Conservation (phyloP, 805 yeast genomes). For the Kurtzmaniella cleridarum region DNA sequence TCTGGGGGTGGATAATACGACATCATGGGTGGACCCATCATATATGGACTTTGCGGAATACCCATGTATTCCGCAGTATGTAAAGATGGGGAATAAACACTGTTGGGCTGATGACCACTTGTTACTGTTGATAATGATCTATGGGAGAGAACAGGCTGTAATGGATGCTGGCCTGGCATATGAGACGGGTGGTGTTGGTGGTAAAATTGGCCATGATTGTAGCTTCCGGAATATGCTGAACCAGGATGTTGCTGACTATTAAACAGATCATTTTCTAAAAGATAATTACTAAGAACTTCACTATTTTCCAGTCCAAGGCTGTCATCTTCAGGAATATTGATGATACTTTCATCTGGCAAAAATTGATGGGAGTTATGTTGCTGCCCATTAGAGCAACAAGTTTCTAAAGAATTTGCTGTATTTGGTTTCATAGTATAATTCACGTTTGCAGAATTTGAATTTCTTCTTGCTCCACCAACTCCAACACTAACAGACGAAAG, state of each 20-base stretch:
- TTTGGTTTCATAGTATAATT: too few relatives aligned
- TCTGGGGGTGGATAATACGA: constrained; percentile 13
- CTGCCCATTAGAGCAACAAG: too few relatives aligned
- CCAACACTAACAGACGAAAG: not conserved
- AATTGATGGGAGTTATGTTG: not conserved
- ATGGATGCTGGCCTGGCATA: not conserved
- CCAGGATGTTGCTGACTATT: not conserved
- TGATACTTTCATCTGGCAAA: constrained; percentile 3
- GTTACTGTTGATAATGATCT: too few relatives aligned
- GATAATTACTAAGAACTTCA: not conserved
- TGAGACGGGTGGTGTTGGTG: not conserved
- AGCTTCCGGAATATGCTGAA: not conserved
- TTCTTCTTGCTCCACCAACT: too few relatives aligned
- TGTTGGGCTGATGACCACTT: too few relatives aligned
- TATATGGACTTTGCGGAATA: too few relatives aligned
- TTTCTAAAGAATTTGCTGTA: too few relatives aligned
- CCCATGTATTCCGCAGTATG: too few relatives aligned
- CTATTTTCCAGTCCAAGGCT: constrained; percentile 3
- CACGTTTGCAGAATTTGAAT: too few relatives aligned
- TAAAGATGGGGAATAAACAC: too few relatives aligned
- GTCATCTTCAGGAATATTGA: constrained; percentile 4
- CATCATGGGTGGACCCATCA: too few relatives aligned
- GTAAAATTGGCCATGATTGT: not conserved
- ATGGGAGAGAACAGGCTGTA: too few relatives aligned
- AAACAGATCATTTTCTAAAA: not conserved